Evolutionary conservation across 768 basidiomycete species (phyloP), one percentile per base, ranked within the genome.

Genomic region (Leucocoprinus leucothites): DNA sequence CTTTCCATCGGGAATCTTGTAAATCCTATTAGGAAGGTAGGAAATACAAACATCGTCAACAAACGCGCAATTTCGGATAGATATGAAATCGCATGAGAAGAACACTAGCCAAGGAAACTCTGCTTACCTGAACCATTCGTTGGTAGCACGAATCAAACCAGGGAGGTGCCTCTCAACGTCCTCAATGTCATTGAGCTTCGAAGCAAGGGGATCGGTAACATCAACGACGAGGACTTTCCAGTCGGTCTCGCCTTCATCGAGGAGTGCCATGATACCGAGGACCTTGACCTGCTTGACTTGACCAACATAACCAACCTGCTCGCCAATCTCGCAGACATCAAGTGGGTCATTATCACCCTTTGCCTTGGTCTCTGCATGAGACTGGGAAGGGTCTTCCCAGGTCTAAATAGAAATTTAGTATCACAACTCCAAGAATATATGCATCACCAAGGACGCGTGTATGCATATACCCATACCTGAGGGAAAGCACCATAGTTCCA

Each of bases 401-500:
- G 97, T 98, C 92, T 98, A 60, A 24, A 55, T 13, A 41, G 21
- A 50, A 4, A 40, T 13, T 48, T 21, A 51, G 25, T 9, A 46
- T 38, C 35, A 58, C 31, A 31, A 31, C 31, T 5, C 5, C 11
- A 31, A 31, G 11, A 5, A 31, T 31, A 31, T 31, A 11, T 11
- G 31, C 31, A 5, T 11, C 31, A 31, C 11, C n/a, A 31, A 31
- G 31, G 6, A 31, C 31, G 31, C 31, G 11, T 31, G 11, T 31
- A 31, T 11, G 31, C 31, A 31, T 5, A 31, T 84, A n/a, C n/a
- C n/a, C n/a, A 46, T 53, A 88, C 94, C 84, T 96, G 94, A 58
- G 96, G 96, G 85, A 99, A 97, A 57, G 95, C 94, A 65, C 96
- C 96, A 68, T 99, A 99, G 82, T 99, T 99, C 97, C 97, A 99